Conservation (phyloP, 2,329 filamentous ascomycete genomes). For the Zasmidium angulare region DNA sequence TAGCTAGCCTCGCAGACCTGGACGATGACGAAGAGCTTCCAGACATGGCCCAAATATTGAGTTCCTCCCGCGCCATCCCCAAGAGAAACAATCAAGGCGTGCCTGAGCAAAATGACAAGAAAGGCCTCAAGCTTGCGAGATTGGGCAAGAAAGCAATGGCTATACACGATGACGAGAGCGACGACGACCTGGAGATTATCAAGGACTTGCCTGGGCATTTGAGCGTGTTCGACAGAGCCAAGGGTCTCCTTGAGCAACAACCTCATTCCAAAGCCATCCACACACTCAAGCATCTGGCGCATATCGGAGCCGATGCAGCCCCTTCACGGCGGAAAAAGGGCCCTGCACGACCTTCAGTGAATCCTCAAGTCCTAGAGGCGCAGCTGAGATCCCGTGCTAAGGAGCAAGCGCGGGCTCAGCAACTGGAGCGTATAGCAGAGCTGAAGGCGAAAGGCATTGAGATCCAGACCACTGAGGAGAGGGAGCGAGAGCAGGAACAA, state of each 20-base stretch:
- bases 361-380: slow-evolving; percentile 65
- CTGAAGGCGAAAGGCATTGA: slow-evolving; percentile 77
- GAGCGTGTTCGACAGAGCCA: slow-evolving; percentile 40
- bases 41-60: slow-evolving; percentile 30
- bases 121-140: slow-evolving; percentile 33
- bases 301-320: slow-evolving; percentile 42
- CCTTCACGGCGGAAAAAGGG: slow-evolving; percentile 56
- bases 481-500: slow-evolving; percentile 75
- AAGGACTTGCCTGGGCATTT: slow-evolving; percentile 35
- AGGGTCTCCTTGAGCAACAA: slow-evolving; percentile 20
- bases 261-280: slow-evolving; percentile 34
- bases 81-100: neutral
- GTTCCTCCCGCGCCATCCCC: slow-evolving; percentile 23
- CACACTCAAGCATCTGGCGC: slow-evolving; percentile 35
- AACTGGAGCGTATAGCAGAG: slow-evolving; percentile 72
- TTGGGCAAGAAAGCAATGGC: slow-evolving; percentile 32
- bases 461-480: slow-evolving; percentile 82
- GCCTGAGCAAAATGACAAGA: slow-evolving; percentile 8
- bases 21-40: slow-evolving; percentile 31
- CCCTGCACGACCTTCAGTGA: slow-evolving; percentile 63
- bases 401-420: slow-evolving; percentile 75
- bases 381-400: slow-evolving; percentile 70
- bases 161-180: slow-evolving; percentile 34
- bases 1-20: slow-evolving; percentile 25
- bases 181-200: slow-evolving; percentile 67